Percentiles rank a stretch among this genome's conserved stretches.
Conservation (phyloP, 2,329 filamentous ascomycete species). For the Cadophora malorum region DNA sequence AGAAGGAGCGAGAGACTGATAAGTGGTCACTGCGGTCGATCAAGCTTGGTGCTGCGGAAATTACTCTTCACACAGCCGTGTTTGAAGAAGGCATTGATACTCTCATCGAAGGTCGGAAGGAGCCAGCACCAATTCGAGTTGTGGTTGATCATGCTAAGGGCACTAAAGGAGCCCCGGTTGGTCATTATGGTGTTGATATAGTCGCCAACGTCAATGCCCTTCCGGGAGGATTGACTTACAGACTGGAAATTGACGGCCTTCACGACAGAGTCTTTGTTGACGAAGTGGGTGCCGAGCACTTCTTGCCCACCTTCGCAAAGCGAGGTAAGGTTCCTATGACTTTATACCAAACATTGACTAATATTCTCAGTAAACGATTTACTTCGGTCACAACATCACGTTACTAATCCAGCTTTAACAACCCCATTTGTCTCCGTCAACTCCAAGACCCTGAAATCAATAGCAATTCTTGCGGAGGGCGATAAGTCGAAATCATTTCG, state of each 20-base stretch:
- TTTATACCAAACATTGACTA: conserved; percentile 40
- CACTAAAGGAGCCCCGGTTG: conserved; percentile 69
- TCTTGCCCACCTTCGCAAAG: conserved; percentile 76
- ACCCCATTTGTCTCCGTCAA: conserved; percentile 78
- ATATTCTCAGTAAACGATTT: conserved; percentile 69
- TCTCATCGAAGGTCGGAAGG: conserved; percentile 66
- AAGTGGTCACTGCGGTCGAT: conserved; percentile 81
- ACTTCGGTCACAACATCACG: conserved; percentile 72
- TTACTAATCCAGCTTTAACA: conserved; percentile 68
- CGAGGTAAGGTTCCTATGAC: conserved; percentile 60
- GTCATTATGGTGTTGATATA: conserved; percentile 74
- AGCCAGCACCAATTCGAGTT: conserved; percentile 73
- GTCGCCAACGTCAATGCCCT: conserved; percentile 65
- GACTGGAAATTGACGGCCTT: conserved; percentile 65
- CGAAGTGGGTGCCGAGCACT: conserved; percentile 73
- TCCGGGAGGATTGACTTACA: conserved; percentile 59
- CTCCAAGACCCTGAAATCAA: conserved; percentile 74
- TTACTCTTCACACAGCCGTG: conserved; percentile 69
- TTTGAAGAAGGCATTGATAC: conserved; percentile 73
- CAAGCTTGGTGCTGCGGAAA: conserved; percentile 64
- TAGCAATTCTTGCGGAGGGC: conserved; percentile 67
- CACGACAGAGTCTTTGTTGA: conserved; percentile 77
- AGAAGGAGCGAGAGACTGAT: conserved; percentile 80
- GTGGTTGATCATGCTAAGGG: conserved; percentile 74
- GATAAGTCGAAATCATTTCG: conserved; percentile 74